Evolutionary conservation across 441 rosid genomes (phyloP).

Genomic region (Theobroma grandiflorum): DNA sequence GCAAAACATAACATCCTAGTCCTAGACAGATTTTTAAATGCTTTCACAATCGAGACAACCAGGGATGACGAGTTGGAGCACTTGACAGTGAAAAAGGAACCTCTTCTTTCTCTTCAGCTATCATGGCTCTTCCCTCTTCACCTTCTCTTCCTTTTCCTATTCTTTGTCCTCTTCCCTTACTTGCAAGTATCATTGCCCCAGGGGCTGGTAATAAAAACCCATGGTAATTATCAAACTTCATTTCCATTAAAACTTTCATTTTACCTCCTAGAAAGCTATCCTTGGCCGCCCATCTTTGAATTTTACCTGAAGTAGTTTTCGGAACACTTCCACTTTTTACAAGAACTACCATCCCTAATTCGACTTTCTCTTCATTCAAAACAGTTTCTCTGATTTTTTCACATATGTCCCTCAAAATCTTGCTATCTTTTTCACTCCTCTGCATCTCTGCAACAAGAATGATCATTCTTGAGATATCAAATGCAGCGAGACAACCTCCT

Average conservation of each 20-base stretch:
- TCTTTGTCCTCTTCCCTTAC: conserved; percentile 18
- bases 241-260: conserved; percentile 44
- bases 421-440: conserved; percentile 29
- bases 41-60: conserved; percentile 38
- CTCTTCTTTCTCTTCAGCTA: conserved; percentile 17
- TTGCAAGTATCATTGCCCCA: neutral
- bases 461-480: conserved; percentile 38
- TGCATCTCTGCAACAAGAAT: conserved; percentile 60
- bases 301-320: conserved; percentile 71
- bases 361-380: conserved; percentile 41
- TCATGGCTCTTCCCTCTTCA: conserved; percentile 13
- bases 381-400: conserved; percentile 45
- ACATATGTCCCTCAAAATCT: conserved; percentile 41
- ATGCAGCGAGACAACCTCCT: conserved; percentile 64
- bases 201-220: neutral
- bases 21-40: neutral
- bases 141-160: neutral
- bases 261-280: conserved; percentile 40
- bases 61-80: conserved; percentile 23
- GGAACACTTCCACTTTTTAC: conserved; percentile 52
- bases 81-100: neutral
- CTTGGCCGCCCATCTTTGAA: conserved; percentile 64
- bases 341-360: conserved; percentile 55
- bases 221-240: conserved; percentile 31
- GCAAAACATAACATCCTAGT: conserved; percentile 5